Evolutionary conservation across 805 yeast genomes (phyloP).

Genomic region (Candida berthetii): DNA sequence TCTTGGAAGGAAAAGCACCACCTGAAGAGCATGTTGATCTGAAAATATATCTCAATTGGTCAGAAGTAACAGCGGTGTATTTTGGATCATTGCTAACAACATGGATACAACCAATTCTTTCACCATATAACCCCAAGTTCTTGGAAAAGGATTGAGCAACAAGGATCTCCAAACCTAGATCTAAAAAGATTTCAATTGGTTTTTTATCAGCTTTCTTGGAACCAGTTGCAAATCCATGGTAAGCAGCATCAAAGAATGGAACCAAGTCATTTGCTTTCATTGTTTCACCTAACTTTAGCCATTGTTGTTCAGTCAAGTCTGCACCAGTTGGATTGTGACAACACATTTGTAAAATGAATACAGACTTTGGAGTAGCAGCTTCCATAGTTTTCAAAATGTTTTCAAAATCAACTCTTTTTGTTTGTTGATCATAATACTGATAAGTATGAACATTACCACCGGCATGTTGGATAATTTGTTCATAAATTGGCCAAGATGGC

Average conservation of each 20-base stretch:
- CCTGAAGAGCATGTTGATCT: slow-evolving; percentile 78
- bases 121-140: slow-evolving; percentile 83
- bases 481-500: slow-evolving; percentile 2
- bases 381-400: not conserved
- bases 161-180: slow-evolving; percentile 2
- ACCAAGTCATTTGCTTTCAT: slow-evolving; percentile 47
- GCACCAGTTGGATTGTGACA: slow-evolving; percentile 90
- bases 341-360: slow-evolving; percentile 64
- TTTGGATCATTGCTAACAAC: slow-evolving; percentile 24
- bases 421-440: not conserved
- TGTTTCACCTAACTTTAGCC: slow-evolving; percentile 61
- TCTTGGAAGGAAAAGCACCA: slow-evolving; percentile 77
- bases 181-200: slow-evolving; percentile 34
- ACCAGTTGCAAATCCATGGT: slow-evolving; percentile 87
- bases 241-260: slow-evolving; percentile 80
- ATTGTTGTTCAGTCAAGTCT: slow-evolving; percentile 67
- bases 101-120: slow-evolving; percentile 62
- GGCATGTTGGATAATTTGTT: not conserved
- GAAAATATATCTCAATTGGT: slow-evolving; percentile 61
- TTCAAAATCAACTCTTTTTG: not conserved
- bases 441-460: not conserved
- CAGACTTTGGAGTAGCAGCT: slow-evolving; percentile 4
- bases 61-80: slow-evolving; percentile 38
- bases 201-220: slow-evolving; percentile 60
- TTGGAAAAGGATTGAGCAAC: slow-evolving; percentile 83